These are phyloP conservation scores for Flaveria bidentis DNA, from an alignment of 129 eudicot species.

Conservation along the genomic window DNA sequence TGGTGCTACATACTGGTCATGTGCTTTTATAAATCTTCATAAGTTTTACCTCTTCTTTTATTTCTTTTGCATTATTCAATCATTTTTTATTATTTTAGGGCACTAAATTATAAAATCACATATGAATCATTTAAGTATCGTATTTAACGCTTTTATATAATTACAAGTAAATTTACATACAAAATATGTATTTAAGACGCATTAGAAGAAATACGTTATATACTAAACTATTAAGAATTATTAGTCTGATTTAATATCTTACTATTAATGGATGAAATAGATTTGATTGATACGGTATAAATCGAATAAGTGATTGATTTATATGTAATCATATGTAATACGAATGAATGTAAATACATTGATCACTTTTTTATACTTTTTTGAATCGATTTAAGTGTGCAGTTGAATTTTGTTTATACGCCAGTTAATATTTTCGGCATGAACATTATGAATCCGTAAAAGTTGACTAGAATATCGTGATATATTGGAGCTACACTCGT, in stretches of 20 bases:
- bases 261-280: not conserved
- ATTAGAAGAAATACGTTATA: too few relatives aligned
- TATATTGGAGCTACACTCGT: not conserved
- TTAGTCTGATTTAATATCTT: not conserved
- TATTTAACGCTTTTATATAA: too few relatives aligned
- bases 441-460: not conserved
- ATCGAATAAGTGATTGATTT: not conserved
- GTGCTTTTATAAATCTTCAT: too few relatives aligned
- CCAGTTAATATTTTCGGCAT: not conserved
- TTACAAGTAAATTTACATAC: too few relatives aligned
- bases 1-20: too few relatives aligned
- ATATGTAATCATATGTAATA: not conserved
- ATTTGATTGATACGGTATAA: not conserved
- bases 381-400: not conserved
- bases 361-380: not conserved
- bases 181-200: too few relatives aligned
- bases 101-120: too few relatives aligned
- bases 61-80: too few relatives aligned
- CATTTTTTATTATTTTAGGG: too few relatives aligned
- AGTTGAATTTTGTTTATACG: slow-evolving; percentile 2
- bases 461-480: not conserved
- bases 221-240: too few relatives aligned
- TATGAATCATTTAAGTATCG: too few relatives aligned
- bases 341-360: not conserved
- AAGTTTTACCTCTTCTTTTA: too few relatives aligned